These are phyloP conservation scores for Amphirosellinia nigrospora DNA, from an alignment of 495 filamentous ascomycete species.

Conservation along the genomic window DNA sequence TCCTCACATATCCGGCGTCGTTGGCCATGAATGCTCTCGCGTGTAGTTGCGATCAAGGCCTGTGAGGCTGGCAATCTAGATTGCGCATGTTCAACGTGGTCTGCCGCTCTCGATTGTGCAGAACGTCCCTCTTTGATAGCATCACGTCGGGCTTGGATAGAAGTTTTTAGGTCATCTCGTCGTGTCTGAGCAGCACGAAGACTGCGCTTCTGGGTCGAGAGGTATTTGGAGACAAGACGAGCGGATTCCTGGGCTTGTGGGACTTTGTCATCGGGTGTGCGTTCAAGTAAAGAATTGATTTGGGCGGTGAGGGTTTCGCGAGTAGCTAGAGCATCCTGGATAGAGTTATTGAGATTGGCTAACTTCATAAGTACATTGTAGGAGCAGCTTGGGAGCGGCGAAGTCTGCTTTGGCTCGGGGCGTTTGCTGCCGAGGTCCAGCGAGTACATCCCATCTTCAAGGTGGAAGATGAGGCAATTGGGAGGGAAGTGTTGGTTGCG, in stretches of 20 bases:
- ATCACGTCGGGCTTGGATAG: slow-evolving; percentile 66
- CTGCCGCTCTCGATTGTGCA: slow-evolving; percentile 61
- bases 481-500: slow-evolving; percentile 79
- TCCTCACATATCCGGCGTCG: slow-evolving; percentile 86
- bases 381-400: slow-evolving; percentile 67
- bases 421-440: slow-evolving; percentile 54
- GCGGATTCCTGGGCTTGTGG: slow-evolving; percentile 70
- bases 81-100: slow-evolving; percentile 60
- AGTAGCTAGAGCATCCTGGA: slow-evolving; percentile 86
- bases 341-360: slow-evolving; percentile 86
- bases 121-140: slow-evolving; percentile 69
- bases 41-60: slow-evolving; percentile 60
- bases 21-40: slow-evolving; percentile 74
- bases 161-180: slow-evolving; percentile 66
- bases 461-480: slow-evolving; percentile 87
- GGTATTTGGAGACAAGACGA: slow-evolving; percentile 61
- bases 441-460: slow-evolving; percentile 89
- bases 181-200: slow-evolving; percentile 65
- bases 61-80: slow-evolving; percentile 63
- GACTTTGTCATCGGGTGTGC: slow-evolving; percentile 53
- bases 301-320: slow-evolving; percentile 75
- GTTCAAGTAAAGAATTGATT: slow-evolving; percentile 73
- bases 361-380: slow-evolving; percentile 92
- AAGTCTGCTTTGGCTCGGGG: slow-evolving; percentile 52
- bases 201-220: slow-evolving; percentile 66